phyloP scores from a whole-genome alignment of 306 rosid species.

The Medicago ruthenica region DNA sequence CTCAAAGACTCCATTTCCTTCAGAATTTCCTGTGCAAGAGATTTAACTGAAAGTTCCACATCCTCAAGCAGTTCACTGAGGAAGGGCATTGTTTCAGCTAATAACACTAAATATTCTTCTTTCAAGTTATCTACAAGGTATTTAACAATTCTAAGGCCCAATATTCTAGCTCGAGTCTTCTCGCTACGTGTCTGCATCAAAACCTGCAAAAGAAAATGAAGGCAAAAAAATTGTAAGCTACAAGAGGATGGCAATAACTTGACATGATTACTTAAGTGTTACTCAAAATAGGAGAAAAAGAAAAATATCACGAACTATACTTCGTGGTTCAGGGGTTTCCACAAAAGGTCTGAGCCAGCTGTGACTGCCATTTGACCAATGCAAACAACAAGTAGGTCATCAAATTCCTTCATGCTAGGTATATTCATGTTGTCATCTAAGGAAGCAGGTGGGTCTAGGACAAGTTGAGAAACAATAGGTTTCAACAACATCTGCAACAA shows the following conservation, averaged over 20 bases:
- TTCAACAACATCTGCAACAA: constrained; percentile 74
- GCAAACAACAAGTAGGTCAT: constrained; percentile 80
- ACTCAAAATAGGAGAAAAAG: constrained; percentile 3
- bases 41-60: constrained; percentile 77
- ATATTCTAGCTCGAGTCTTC: constrained; percentile 67
- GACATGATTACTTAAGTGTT: not conserved
- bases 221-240: constrained; percentile 8
- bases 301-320: constrained; percentile 44
- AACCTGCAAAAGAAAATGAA: constrained; percentile 58
- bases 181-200: constrained; percentile 90
- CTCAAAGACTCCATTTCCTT: constrained; percentile 80
- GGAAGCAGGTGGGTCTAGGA: constrained; percentile 69
- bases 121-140: constrained; percentile 78
- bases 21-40: constrained; percentile 84
- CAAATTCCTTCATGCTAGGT: constrained; percentile 73
- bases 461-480: constrained; percentile 84
- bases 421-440: constrained; percentile 58
- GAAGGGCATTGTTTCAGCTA: constrained; percentile 90
- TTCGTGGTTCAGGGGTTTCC: constrained; percentile 94
- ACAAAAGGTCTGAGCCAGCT: constrained; percentile 83
- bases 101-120: constrained; percentile 82
- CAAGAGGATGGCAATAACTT: not conserved
- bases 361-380: constrained; percentile 96
- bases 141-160: constrained; percentile 77
- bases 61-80: constrained; percentile 95